Base-by-base conservation (phyloP, 768 basidiomycete genomes). In the Gloeopeniophorella convolvens region DNA sequence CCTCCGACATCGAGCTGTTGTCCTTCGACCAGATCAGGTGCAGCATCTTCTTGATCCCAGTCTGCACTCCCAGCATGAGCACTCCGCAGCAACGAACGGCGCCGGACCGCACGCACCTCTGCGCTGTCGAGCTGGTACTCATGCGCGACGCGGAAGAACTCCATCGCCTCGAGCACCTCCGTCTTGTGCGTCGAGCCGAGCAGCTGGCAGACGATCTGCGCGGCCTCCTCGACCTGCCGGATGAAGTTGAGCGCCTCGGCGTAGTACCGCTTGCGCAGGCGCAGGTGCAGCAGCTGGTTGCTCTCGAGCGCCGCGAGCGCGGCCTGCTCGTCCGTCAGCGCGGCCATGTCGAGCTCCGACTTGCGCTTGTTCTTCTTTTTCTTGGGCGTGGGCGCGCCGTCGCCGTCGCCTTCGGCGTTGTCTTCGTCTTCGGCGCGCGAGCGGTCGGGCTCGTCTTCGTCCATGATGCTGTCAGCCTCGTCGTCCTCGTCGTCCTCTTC, bases 21-120 rank as follows among this genome's bases (percentile, higher is more conserved):
- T 99, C 95, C 64, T 98, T 98, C 23, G 80, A 78, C 96, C 96
- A 98, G 59, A 99, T 89, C 21, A 99, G 73, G 65, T 98, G 96
- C 12, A 99, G 65, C 95, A 98, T 97, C 61, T 84, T 90, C 72
- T 88, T 92, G 62, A 99, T 84, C 0, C 96, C 96, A 12, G 69
- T 67, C 91, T 95, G 57, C 27, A 37, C 37, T 10, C 47, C n/a
- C n/a, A n/a, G 11, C 16, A 41, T 41, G 13, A 31, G 20, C 18
- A 4, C 47, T 15, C 18, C 13, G 16, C 13, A 11, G 2, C 27
- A 10, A 8, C 6, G 11, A 18, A 3, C 28, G 31, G 10, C 21
- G 21, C 12, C 2, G 12, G 16, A 23, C 23, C 7, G 28, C 5
- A 61, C 73, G 33, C 37, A 89, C 89, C 66, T 87, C 81, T 2